Conservation (phyloP, 371 early-diverging fungal species). For the Lichtheimia ornata region DNA sequence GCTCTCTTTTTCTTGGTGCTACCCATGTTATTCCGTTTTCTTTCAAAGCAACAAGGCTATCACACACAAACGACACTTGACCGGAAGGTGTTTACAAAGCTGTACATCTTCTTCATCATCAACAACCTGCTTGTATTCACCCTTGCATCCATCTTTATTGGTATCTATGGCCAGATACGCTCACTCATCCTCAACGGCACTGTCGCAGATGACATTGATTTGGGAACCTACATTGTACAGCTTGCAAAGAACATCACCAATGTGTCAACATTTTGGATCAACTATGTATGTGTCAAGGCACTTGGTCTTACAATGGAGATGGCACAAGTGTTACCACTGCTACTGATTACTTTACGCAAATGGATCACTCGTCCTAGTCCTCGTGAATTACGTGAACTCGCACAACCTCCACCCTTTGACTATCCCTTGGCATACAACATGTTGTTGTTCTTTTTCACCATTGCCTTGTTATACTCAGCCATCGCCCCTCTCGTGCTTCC, state of each 20-base stretch:
- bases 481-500: constrained; percentile 79
- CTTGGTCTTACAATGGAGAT: constrained; percentile 63
- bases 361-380: constrained; percentile 71
- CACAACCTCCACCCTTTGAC: constrained; percentile 74
- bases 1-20: constrained; percentile 67
- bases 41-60: constrained; percentile 76
- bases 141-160: constrained; percentile 55
- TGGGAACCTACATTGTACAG: constrained; percentile 28
- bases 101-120: constrained; percentile 76
- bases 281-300: constrained; percentile 62
- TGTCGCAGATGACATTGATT: constrained; percentile 13
- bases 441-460: constrained; percentile 74
- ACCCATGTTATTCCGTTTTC: constrained; percentile 64
- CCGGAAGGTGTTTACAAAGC: constrained; percentile 69
- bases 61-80: constrained; percentile 71
- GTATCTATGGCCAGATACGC: constrained; percentile 56
- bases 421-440: constrained; percentile 72
- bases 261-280: constrained; percentile 67
- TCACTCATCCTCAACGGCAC: constrained; percentile 39
- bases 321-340: constrained; percentile 68
- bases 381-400: constrained; percentile 63
- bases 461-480: constrained; percentile 75
- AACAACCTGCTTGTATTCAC: constrained; percentile 71
- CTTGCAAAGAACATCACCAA: constrained; percentile 45
- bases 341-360: constrained; percentile 57